These are phyloP conservation scores for Starmerella stellata DNA, from an alignment of 805 yeast genomes.

Conservation along the genomic window DNA sequence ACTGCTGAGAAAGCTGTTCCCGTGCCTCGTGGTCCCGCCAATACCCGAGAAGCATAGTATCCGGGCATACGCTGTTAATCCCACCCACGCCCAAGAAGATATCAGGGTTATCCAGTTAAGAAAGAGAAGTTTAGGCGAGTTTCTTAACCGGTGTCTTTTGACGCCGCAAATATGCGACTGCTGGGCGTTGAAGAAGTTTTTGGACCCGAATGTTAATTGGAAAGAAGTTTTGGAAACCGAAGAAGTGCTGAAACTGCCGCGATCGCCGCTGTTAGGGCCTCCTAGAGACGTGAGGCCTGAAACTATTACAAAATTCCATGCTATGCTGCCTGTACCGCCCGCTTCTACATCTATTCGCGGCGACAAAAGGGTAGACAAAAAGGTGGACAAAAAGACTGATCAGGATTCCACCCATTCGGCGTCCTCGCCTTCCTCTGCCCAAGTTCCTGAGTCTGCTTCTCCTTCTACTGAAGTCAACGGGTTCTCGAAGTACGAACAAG, in stretches of 20 bases:
- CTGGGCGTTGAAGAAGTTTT: conserved; percentile 51
- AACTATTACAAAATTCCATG: conserved; percentile 39
- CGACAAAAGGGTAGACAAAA: too few species aligned
- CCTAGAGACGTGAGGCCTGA: conserved; percentile 36
- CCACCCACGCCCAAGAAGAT: conserved; percentile 29
- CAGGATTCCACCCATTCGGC: too few species aligned
- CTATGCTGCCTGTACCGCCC: conserved; percentile 44
- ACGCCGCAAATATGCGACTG: conserved; percentile 40
- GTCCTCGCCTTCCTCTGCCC: too few species aligned
- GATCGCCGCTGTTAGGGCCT: conserved; percentile 38
- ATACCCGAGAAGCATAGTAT: conserved; percentile 74
- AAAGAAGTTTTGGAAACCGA: conserved; percentile 47
- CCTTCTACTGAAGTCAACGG: neutral
- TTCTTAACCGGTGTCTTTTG: conserved; percentile 55
- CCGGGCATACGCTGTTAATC: conserved; percentile 29
- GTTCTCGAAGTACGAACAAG: conserved; percentile 20
- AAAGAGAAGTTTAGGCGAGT: conserved; percentile 54
- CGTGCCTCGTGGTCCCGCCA: conserved; percentile 76
- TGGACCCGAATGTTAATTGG: conserved; percentile 78
- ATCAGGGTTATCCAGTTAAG: conserved; percentile 39
- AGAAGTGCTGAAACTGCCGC: conserved; percentile 37
- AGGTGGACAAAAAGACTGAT: neutral
- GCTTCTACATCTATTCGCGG: conserved; percentile 25
- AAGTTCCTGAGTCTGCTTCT: too few species aligned
- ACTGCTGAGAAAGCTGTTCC: conserved; percentile 51